phyloP scores from a whole-genome alignment of 1,284 basidiomycete genomes.

The Sporisorium reilianum region DNA sequence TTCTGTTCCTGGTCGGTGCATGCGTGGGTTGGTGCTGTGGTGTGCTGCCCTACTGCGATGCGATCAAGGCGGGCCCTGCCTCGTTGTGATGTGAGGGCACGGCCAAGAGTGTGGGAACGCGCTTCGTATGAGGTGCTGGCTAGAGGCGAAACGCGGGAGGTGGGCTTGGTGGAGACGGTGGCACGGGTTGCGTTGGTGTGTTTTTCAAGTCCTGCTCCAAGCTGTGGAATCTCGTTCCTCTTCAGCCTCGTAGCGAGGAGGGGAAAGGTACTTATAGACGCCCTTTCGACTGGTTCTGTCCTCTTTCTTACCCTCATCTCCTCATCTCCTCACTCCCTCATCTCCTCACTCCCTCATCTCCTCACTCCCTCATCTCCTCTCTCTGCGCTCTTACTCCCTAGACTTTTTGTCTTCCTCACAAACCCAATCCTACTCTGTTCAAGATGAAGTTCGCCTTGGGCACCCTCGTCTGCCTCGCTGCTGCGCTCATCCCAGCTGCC shows the following conservation, averaged over 20 bases:
- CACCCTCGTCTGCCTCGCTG: conserved; percentile 27
- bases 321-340: background rate
- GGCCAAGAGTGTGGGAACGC: background rate
- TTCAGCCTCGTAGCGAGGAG: background rate
- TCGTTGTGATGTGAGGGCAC: background rate
- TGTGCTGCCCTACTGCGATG: background rate
- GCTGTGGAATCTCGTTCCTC: no score
- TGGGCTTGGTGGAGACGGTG: conserved; percentile 6
- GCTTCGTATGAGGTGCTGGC: no score
- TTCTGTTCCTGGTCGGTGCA: background rate
- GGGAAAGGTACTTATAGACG: background rate
- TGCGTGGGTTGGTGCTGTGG: background rate
- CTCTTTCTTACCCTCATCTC: conserved; percentile 2
- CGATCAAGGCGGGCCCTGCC: background rate
- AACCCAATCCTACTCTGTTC: background rate
- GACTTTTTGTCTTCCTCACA: background rate
- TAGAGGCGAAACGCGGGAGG: no score
- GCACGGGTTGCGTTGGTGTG: background rate
- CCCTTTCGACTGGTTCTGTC: background rate
- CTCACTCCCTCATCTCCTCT: background rate
- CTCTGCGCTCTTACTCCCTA: background rate
- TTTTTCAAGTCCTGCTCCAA: no score
- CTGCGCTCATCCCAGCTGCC: conserved; percentile 33
- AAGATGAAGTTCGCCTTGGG: conserved; percentile 44
- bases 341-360: background rate